These are phyloP conservation scores for Ustanciosporium gigantosporum DNA, from an alignment of 1,284 basidiomycete species.

Conservation along the genomic window DNA sequence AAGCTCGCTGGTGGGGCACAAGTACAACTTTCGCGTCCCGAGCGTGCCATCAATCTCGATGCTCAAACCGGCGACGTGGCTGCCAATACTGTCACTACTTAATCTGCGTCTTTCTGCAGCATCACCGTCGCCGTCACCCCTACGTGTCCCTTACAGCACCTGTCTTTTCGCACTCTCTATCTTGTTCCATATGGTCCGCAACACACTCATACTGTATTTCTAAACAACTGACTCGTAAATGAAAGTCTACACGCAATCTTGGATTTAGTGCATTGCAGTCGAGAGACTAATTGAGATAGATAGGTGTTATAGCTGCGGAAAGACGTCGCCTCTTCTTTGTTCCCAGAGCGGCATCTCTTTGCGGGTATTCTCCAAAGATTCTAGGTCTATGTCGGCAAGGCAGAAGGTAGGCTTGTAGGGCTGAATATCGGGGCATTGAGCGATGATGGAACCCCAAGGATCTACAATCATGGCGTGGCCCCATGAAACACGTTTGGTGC, in stretches of 20 bases:
- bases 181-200: too few species aligned
- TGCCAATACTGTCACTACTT: too few species aligned
- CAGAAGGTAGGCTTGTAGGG: conserved; percentile 54
- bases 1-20: too few species aligned
- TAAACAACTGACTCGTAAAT: not conserved
- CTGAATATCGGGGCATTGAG: conserved; percentile 54
- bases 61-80: too few species aligned
- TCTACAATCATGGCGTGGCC: conserved; percentile 61
- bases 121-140: too few species aligned
- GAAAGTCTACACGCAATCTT: too few species aligned
- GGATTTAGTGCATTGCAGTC: too few species aligned
- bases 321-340: conserved; percentile 55
- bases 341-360: conserved; percentile 57
- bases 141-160: too few species aligned
- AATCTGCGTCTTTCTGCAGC: too few species aligned
- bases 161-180: not conserved
- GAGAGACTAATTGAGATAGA: not conserved
- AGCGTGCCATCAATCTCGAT: too few species aligned
- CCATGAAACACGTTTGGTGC: conserved; percentile 52
- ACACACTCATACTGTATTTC: not conserved
- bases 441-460: conserved; percentile 57
- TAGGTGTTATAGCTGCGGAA: conserved; percentile 23
- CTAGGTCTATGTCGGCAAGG: conserved; percentile 53
- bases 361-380: conserved; percentile 38
- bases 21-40: too few species aligned